Evolutionary conservation across 1,139 yeast genomes (phyloP).

Genomic region (Yamadazyma triangularis): DNA sequence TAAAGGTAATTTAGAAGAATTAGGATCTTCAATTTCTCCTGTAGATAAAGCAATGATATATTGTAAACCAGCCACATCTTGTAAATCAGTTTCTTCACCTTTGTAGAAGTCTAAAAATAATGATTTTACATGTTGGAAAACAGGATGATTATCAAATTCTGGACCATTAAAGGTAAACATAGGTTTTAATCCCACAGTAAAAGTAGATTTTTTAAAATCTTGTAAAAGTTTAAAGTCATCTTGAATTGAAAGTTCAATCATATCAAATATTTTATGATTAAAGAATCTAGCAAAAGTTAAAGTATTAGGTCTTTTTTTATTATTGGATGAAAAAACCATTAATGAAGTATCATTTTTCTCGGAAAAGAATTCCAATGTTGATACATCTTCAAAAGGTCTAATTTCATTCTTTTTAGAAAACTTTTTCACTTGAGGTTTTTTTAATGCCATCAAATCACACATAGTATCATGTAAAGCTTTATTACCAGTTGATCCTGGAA

Average conservation of each 20-base stretch:
- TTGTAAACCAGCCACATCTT: slow-evolving; percentile 94
- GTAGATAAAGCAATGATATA: slow-evolving; percentile 82
- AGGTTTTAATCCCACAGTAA: slow-evolving; percentile 88
- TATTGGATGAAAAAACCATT: slow-evolving; percentile 74
- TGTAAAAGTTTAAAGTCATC: slow-evolving; percentile 64
- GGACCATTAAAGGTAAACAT: slow-evolving; percentile 93
- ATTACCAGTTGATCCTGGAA: slow-evolving; percentile 83
- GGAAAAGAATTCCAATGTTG: slow-evolving; percentile 81
- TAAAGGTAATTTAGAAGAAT: slow-evolving; percentile 53
- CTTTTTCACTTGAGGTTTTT: slow-evolving; percentile 87
- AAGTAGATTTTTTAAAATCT: slow-evolving; percentile 79
- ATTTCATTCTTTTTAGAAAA: slow-evolving; percentile 85
- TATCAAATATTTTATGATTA: slow-evolving; percentile 85
- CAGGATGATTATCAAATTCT: slow-evolving; percentile 85
- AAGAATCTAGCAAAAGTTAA: slow-evolving; percentile 85
- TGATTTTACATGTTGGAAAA: slow-evolving; percentile 80
- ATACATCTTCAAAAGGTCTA: slow-evolving; percentile 90
- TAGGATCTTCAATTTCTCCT: slow-evolving; percentile 70
- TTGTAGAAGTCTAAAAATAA: slow-evolving; percentile 87
- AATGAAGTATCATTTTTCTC: slow-evolving; percentile 92
- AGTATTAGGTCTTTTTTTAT: slow-evolving; percentile 92
- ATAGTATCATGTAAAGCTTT: slow-evolving; percentile 82
- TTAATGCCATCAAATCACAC: slow-evolving; percentile 85
- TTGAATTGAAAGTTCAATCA: slow-evolving; percentile 82
- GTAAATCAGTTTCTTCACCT: slow-evolving; percentile 77